Percentiles rank a stretch among this genome's conserved stretches.
Evolutionary conservation across 164 flowering plant genomes (phyloP).

Genomic region (Magnolia kwangsiensis): DNA sequence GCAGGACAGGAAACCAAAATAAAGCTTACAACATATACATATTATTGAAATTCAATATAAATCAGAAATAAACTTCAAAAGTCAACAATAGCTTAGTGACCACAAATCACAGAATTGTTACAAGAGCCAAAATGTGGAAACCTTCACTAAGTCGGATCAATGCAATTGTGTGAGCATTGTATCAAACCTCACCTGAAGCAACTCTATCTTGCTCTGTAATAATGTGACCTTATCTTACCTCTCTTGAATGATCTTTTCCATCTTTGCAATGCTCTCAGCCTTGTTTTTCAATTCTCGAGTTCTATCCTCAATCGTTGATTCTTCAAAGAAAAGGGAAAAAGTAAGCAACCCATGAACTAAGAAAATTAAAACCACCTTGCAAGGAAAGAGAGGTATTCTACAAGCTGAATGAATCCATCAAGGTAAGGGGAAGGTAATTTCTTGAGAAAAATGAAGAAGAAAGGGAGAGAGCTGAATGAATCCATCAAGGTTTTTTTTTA

Average conservation of each 20-base stretch:
- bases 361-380: too few species aligned
- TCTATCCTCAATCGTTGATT: constrained; percentile 36
- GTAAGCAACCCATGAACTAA: too few species aligned
- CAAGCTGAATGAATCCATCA: too few species aligned
- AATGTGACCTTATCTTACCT: constrained; percentile 47
- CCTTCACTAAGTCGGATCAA: not conserved
- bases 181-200: constrained; percentile 36
- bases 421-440: too few species aligned
- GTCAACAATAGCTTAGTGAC: not conserved
- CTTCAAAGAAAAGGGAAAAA: too few species aligned
- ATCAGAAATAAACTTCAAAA: not conserved
- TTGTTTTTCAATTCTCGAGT: constrained; percentile 46
- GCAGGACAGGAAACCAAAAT: too few species aligned
- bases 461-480: too few species aligned
- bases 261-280: constrained; percentile 48
- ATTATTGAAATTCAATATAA: not conserved
- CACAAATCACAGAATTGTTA: not conserved
- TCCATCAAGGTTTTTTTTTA: too few species aligned
- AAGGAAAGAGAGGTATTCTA: too few species aligned
- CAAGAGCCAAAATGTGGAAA: not conserved
- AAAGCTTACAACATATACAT: too few species aligned
- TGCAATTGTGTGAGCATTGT: not conserved
- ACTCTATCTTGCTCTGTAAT: constrained; percentile 43
- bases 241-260: constrained; percentile 53
- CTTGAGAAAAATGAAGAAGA: too few species aligned